Evolutionary conservation across 2,329 filamentous ascomycete species (phyloP).

Genomic region (Pyricularia pennisetigena): DNA sequence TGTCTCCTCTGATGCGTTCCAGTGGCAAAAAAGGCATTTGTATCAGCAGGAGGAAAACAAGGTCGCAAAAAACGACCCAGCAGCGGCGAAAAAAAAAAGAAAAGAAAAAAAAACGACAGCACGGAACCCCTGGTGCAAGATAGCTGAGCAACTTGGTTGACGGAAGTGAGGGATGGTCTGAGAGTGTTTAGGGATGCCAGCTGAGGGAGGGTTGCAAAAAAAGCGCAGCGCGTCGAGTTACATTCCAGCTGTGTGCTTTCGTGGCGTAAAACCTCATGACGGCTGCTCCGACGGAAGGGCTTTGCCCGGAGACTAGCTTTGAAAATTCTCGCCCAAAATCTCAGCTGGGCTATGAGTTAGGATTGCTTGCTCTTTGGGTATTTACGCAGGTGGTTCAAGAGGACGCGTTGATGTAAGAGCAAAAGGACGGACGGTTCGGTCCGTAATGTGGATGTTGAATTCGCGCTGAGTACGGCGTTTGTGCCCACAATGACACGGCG

Average conservation of each 20-base stretch:
- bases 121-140: not conserved
- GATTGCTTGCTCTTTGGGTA: not conserved
- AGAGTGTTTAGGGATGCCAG: not conserved
- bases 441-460: not conserved
- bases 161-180: not conserved
- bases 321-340: not conserved
- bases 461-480: not conserved
- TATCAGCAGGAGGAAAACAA: not conserved
- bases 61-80: not conserved
- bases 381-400: not conserved
- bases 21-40: not conserved
- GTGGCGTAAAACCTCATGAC: constrained; percentile 1
- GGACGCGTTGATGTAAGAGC: not conserved
- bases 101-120: too few relatives aligned
- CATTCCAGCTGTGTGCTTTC: not conserved
- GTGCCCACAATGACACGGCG: not conserved
- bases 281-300: not conserved
- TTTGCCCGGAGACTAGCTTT: not conserved
- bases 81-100: too few relatives aligned
- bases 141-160: not conserved
- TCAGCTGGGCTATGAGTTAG: not conserved
- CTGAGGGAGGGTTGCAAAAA: not conserved
- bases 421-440: not conserved
- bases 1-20: not conserved
- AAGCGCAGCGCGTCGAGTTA: not conserved